Evolutionary conservation across 2,329 filamentous ascomycete genomes (phyloP).

Genomic region (Phoma herbarum): DNA sequence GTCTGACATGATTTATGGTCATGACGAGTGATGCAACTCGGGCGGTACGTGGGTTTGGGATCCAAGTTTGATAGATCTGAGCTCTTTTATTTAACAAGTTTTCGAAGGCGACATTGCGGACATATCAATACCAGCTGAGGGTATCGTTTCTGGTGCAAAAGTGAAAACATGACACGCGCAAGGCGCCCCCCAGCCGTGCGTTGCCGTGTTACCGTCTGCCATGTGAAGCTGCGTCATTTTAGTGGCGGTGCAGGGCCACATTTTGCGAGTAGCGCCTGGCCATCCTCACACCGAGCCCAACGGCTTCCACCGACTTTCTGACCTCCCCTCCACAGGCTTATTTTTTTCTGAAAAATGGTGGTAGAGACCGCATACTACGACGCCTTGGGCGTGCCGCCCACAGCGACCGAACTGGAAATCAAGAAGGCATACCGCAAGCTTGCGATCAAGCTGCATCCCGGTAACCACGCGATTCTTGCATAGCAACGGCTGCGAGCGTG

Average conservation of each 20-base stretch:
- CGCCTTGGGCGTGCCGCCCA: conserved; percentile 81
- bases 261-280: conserved; percentile 5
- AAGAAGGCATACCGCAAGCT: conserved; percentile 95
- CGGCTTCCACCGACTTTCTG: conserved; percentile 27
- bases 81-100: conserved; percentile 40
- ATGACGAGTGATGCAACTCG: conserved; percentile 38
- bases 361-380: conserved; percentile 91
- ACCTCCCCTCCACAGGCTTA: conserved; percentile 12
- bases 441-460: conserved; percentile 91
- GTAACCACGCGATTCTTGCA: conserved; percentile 56
- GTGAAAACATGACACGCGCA: background rate
- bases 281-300: conserved; percentile 8
- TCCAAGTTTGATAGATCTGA: conserved; percentile 40
- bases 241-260: conserved; percentile 21
- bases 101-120: conserved; percentile 30
- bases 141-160: background rate
- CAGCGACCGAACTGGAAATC: conserved; percentile 89
- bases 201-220: conserved; percentile 11
- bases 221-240: conserved; percentile 23
- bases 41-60: conserved; percentile 25
- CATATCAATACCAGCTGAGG: background rate
- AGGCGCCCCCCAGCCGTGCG: conserved; percentile 18
- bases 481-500: conserved; percentile 1
- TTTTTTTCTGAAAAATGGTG: conserved; percentile 67
- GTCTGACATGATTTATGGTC: conserved; percentile 40